Percentiles rank a stretch among this genome's conserved stretches.
These are phyloP conservation scores for Botrytis elliptica DNA, from an alignment of 2,329 filamentous ascomycete genomes.

Conservation along the genomic window DNA sequence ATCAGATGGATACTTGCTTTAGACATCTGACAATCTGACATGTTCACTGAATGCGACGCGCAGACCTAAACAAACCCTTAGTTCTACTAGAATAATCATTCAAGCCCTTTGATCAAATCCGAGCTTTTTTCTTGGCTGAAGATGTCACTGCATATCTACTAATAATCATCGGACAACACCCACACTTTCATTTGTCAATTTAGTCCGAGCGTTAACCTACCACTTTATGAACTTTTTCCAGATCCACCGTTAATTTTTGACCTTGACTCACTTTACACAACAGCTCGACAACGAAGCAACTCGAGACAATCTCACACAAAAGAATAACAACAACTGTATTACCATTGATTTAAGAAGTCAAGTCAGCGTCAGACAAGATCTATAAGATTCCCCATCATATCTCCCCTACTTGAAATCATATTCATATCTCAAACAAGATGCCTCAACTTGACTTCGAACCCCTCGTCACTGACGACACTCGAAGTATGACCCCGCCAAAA, in stretches of 20 bases:
- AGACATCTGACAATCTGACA: neutral
- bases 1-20: neutral
- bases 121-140: neutral
- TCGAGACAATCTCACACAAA: neutral
- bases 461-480: constrained; percentile 50
- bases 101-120: neutral
- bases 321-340: neutral
- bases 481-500: constrained; percentile 44
- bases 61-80: neutral
- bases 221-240: constrained; percentile 9
- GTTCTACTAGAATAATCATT: too few species aligned
- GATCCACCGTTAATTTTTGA: constrained; percentile 16
- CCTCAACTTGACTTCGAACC: constrained; percentile 35
- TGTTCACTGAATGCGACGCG: neutral
- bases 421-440: constrained; percentile 29
- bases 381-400: neutral
- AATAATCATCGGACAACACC: neutral
- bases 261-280: constrained; percentile 22
- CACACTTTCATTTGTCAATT: neutral
- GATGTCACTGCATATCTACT: neutral
- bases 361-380: neutral
- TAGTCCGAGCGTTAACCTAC: neutral
- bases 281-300: constrained; percentile 17
- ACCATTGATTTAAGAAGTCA: neutral
- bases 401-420: neutral